phyloP scores from a whole-genome alignment of 1,139 yeast species.

The Pneumocystis oryctolagi region DNA sequence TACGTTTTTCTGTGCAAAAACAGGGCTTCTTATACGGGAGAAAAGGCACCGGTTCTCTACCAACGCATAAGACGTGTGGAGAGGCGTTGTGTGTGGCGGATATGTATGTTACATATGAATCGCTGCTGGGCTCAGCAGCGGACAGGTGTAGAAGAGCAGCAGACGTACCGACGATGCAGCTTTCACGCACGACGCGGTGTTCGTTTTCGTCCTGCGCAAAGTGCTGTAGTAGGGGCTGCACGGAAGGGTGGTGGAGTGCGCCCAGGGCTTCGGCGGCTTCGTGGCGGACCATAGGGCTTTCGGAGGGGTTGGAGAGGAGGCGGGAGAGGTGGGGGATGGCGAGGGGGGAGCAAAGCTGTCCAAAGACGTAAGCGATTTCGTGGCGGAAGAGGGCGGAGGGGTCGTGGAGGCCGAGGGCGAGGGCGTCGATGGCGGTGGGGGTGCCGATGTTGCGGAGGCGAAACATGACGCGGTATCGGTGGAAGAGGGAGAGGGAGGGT shows the following conservation, averaged over 20 bases:
- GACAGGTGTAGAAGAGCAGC: too few species aligned
- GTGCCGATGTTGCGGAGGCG: constrained; percentile 89
- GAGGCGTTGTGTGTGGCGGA: neutral
- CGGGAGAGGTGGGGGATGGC: constrained; percentile 77
- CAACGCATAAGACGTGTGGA: neutral
- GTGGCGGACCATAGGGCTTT: constrained; percentile 98
- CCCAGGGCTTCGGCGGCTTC: constrained; percentile 99
- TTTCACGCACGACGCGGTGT: constrained; percentile 84
- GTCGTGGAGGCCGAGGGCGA: constrained; percentile 80
- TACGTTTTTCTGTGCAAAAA: constrained; percentile 27
- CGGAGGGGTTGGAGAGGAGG: constrained; percentile 57
- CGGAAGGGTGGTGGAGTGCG: constrained; percentile 89
- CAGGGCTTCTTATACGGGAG: neutral
- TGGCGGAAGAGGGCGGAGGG: constrained; percentile 90
- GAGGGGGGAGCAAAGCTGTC: constrained; percentile 88
- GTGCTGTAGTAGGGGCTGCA: constrained; percentile 78
- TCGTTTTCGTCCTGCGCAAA: constrained; percentile 42
- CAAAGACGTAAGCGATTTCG: constrained; percentile 95
- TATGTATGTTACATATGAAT: neutral
- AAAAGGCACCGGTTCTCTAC: neutral
- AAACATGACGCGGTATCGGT: constrained; percentile 97
- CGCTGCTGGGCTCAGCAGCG: constrained; percentile 36
- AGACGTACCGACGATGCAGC: too few species aligned
- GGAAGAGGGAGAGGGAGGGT: constrained; percentile 69
- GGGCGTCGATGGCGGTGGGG: constrained; percentile 80